Evolutionary conservation across 257 asterid species (phyloP).

Genomic region (Oldenlandia corymbosa): DNA sequence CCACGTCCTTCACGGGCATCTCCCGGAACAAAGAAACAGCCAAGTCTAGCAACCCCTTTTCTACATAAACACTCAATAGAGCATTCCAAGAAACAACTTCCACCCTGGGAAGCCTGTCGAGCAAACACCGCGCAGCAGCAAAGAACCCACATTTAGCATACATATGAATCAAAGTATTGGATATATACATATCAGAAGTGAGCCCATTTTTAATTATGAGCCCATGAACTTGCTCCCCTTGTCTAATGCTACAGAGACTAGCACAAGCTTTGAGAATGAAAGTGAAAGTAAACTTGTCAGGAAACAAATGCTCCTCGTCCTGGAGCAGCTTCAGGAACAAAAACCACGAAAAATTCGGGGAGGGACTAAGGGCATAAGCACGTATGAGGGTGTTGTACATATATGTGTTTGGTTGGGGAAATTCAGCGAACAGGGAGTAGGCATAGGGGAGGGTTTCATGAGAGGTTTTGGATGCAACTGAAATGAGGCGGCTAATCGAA

Average conservation of each 20-base stretch:
- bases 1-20: slow-evolving; percentile 35
- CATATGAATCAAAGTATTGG: slow-evolving; percentile 30
- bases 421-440: slow-evolving; percentile 25
- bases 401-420: slow-evolving; percentile 24
- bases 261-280: slow-evolving; percentile 39
- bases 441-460: slow-evolving; percentile 26
- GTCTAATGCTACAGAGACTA: slow-evolving; percentile 11
- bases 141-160: slow-evolving; percentile 32
- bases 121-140: slow-evolving; percentile 24
- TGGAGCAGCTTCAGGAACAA: slow-evolving; percentile 26
- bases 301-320: slow-evolving; percentile 15
- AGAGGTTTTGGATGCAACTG: slow-evolving; percentile 20
- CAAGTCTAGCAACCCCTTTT: slow-evolving; percentile 29
- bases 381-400: slow-evolving; percentile 35
- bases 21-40: slow-evolving; percentile 25
- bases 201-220: slow-evolving; percentile 25
- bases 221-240: slow-evolving; percentile 31
- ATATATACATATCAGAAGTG: slow-evolving; percentile 23
- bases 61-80: slow-evolving; percentile 24
- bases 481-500: slow-evolving; percentile 31
- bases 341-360: slow-evolving; percentile 18
- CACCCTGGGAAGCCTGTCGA: slow-evolving; percentile 16
- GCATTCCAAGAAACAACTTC: slow-evolving; percentile 35
- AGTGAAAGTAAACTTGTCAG: slow-evolving; percentile 35
- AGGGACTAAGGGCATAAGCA: slow-evolving; percentile 24